A percentile compares a stretch with the other conserved stretches of the same genome.
Evolutionary conservation across 2,329 filamentous ascomycete genomes (phyloP).

Genomic region (Monosporascus sp.): DNA sequence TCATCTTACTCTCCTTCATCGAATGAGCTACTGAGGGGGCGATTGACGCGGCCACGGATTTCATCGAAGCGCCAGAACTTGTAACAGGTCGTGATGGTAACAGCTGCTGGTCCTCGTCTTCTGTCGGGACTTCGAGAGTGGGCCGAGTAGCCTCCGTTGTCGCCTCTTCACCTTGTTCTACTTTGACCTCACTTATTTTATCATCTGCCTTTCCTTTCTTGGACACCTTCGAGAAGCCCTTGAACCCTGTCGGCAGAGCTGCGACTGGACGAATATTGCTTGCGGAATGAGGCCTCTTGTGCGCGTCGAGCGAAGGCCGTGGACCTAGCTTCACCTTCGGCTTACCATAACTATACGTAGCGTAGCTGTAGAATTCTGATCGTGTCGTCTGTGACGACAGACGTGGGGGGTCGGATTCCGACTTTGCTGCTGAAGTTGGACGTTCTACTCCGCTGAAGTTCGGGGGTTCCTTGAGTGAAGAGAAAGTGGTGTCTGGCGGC

Average conservation of each 20-base stretch:
- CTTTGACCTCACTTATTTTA: slow-evolving; percentile 19
- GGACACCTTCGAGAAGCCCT: slow-evolving; percentile 55
- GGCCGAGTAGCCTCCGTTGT: slow-evolving; percentile 30
- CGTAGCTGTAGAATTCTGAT: slow-evolving; percentile 45
- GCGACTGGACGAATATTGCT: slow-evolving; percentile 67
- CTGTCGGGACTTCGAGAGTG: slow-evolving; percentile 26
- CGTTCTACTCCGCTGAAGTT: slow-evolving; percentile 43
- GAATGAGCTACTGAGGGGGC: slow-evolving; percentile 29
- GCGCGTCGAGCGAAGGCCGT: slow-evolving; percentile 66
- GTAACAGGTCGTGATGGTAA: slow-evolving; percentile 35
- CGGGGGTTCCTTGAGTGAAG: slow-evolving; percentile 44
- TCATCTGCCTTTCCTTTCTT: slow-evolving; percentile 44
- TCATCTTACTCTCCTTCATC: slow-evolving; percentile 51
- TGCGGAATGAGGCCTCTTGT: slow-evolving; percentile 56
- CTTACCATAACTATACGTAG: slow-evolving; percentile 51
- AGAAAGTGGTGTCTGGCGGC: slow-evolving; percentile 46
- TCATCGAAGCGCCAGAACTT: slow-evolving; percentile 41
- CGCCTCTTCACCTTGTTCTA: slow-evolving; percentile 31
- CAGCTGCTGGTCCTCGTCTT: slow-evolving; percentile 26
- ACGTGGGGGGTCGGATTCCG: slow-evolving; percentile 33
- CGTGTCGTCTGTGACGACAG: slow-evolving; percentile 49
- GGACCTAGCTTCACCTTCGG: slow-evolving; percentile 88
- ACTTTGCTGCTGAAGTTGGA: slow-evolving; percentile 41
- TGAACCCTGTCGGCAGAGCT: slow-evolving; percentile 75
- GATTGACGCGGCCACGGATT: slow-evolving; percentile 37